These are phyloP conservation scores for Penicillium sp. DNA, from an alignment of 2,329 filamentous ascomycete genomes.

Conservation along the genomic window DNA sequence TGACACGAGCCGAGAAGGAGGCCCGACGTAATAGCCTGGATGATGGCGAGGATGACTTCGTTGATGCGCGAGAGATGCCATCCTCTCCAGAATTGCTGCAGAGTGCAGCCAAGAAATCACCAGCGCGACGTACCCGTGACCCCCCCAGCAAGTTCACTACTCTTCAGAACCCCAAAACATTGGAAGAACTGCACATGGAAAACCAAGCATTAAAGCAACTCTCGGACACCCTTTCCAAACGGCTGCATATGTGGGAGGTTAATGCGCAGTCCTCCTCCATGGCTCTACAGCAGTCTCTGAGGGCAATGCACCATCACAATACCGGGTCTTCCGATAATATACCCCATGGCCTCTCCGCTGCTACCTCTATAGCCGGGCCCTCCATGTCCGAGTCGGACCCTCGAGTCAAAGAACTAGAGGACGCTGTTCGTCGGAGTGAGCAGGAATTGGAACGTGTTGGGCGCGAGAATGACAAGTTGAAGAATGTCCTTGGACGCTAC, in stretches of 20 bases:
- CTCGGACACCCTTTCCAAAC: slow-evolving; percentile 81
- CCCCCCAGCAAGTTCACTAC: slow-evolving; percentile 38
- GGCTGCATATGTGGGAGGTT: slow-evolving; percentile 91
- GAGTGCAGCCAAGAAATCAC: slow-evolving; percentile 48
- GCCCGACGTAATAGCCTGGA: slow-evolving; percentile 54
- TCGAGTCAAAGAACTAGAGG: slow-evolving; percentile 69
- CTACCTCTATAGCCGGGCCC: slow-evolving; percentile 28
- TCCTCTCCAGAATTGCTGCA: slow-evolving; percentile 52
- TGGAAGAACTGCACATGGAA: slow-evolving; percentile 87
- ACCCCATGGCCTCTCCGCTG: slow-evolving; percentile 36
- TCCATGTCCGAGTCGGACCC: slow-evolving; percentile 48
- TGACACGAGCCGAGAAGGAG: slow-evolving; percentile 59
- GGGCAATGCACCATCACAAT: slow-evolving; percentile 51
- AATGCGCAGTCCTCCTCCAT: slow-evolving; percentile 86
- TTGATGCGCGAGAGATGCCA: slow-evolving; percentile 77
- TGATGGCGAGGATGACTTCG: slow-evolving; percentile 83
- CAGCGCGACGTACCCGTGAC: slow-evolving; percentile 17
- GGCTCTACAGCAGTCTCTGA: slow-evolving; percentile 81
- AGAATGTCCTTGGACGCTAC: slow-evolving; percentile 59
- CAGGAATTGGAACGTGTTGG: slow-evolving; percentile 68
- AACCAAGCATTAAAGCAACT: slow-evolving; percentile 84
- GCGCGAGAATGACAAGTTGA: slow-evolving; percentile 65
- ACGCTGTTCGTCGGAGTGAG: slow-evolving; percentile 62
- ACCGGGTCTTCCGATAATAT: slow-evolving; percentile 33
- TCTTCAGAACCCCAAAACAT: slow-evolving; percentile 60